A percentile compares a stretch with the other conserved stretches of the same genome.
Evolutionary conservation across 306 rosid species (phyloP).

Genomic region (Bauhinia variegata): DNA sequence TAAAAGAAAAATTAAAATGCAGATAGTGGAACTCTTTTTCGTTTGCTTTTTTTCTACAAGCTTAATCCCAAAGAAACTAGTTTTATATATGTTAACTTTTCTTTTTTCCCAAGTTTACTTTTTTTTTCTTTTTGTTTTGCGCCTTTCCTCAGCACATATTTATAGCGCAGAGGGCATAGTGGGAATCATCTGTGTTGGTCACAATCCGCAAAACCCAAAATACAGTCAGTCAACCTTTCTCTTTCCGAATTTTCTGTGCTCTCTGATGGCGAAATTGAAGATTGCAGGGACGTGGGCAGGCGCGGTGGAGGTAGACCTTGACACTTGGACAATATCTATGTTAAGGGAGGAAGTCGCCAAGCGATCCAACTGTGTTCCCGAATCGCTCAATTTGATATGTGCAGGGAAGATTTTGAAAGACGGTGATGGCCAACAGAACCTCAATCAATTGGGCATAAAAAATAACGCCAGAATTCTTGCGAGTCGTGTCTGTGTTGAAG

Average conservation of each 20-base stretch:
- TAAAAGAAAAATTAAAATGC: too few relatives aligned
- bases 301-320: conserved; percentile 65
- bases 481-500: conserved; percentile 49
- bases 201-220: background rate
- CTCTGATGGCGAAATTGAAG: conserved; percentile 77
- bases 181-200: background rate
- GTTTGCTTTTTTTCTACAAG: too few relatives aligned
- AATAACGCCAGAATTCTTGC: conserved; percentile 79
- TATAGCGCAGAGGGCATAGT: too few relatives aligned
- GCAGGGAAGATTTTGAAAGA: conserved; percentile 76
- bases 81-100: too few relatives aligned
- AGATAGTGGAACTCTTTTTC: too few relatives aligned
- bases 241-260: background rate
- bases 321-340: conserved; percentile 64
- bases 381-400: conserved; percentile 74
- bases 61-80: too few relatives aligned
- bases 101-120: too few relatives aligned
- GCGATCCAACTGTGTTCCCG: conserved; percentile 60
- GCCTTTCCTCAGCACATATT: too few relatives aligned
- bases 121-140: too few relatives aligned
- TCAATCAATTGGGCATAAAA: conserved; percentile 63
- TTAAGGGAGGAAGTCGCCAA: conserved; percentile 68
- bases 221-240: background rate
- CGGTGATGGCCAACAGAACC: conserved; percentile 54
- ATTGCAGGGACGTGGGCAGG: conserved; percentile 88